Base-by-base conservation (phyloP, 352 stramenopile species). In the Phytopythium litorale region DNA sequence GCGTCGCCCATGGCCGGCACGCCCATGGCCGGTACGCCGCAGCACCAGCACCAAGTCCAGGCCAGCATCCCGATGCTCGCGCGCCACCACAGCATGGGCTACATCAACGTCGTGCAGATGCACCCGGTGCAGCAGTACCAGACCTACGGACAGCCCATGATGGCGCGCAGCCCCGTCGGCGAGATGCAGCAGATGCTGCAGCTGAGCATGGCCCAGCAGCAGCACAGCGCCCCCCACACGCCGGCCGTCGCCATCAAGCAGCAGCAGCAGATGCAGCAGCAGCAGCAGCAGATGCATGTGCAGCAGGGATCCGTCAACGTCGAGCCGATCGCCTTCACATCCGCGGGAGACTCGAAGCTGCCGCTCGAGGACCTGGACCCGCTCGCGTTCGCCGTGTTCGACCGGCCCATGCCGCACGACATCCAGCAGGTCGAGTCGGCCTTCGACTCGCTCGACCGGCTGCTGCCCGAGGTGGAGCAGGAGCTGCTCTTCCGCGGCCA, bases 351-450 rank as follows among this genome's bases (percentile, higher is more conserved):
- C 43, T 12, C 49, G 50, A 84, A 87, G 64, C 50, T 84, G 43
- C 59, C 68, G 0, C 65, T 83, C 16, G 81, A 80, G 60, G 80
- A 88, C 42, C 71, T 89, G 16, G 80, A 89, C 65, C 81, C 82
- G 21, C 63, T 91, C n/a, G 70, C 78, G 7, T 87, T 87, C 65
- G 75, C 75, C 8, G 75, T 87, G 21, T 87, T 91, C 43, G 75
- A 68, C 3, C 69, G 73, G 35, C 32, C 70, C 16, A 75, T 77
- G 54, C 68, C 68, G 11, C 73, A 83, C 60, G 73, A 87, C 54
- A 73, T 83, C 33, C 76, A 88, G 68, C 76, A 87, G 70, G 74
- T 92, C 37, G 82, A 89, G 67, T 87, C 76, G 11, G 83, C 81
- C 4, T 81, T 92, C 52, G 80, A 92, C 55, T 92, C 80, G 30